Percentiles rank a stretch among this genome's conserved stretches.
Conservation (phyloP, 208 protist genomes). For the Crithidia expoeki region DNA sequence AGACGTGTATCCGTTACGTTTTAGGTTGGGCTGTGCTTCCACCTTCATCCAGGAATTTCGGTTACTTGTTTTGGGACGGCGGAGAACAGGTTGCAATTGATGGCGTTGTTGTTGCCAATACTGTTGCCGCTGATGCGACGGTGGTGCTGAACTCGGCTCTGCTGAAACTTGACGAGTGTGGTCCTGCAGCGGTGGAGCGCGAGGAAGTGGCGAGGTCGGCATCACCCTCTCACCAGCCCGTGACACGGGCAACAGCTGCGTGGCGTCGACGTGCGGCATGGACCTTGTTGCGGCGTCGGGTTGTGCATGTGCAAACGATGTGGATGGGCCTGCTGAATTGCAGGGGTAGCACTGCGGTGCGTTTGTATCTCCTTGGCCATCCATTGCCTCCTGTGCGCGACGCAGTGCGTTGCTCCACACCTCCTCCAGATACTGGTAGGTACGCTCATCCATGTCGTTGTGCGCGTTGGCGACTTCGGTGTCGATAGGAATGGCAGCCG, state of each 20-base stretch:
- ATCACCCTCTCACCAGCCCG: background rate
- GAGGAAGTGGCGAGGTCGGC: conserved; percentile 6
- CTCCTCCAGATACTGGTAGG: conserved; percentile 23
- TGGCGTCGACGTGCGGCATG: background rate
- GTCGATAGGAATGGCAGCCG: conserved; percentile 7
- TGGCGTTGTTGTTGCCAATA: background rate
- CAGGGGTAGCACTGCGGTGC: background rate
- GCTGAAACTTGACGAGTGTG: background rate
- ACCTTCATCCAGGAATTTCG: conserved; percentile 14
- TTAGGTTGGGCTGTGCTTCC: conserved; percentile 42
- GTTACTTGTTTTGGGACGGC: conserved; percentile 6
- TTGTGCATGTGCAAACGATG: background rate
- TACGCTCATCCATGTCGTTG: conserved; percentile 8
- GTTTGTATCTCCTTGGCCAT: background rate
- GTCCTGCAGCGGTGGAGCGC: background rate
- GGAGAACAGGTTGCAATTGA: background rate
- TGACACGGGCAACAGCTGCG: background rate
- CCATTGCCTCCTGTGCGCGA: conserved; percentile 4
- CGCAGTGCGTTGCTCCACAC: conserved; percentile 21
- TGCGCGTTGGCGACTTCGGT: background rate
- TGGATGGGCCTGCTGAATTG: background rate
- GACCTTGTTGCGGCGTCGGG: background rate
- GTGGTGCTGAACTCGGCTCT: no score
- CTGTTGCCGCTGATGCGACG: background rate
- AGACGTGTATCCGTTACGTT: conserved; percentile 25